Percentiles rank a stretch among this genome's conserved stretches.
phyloP scores from a whole-genome alignment of 2,329 filamentous ascomycete genomes.

The Colletotrichum lentis region DNA sequence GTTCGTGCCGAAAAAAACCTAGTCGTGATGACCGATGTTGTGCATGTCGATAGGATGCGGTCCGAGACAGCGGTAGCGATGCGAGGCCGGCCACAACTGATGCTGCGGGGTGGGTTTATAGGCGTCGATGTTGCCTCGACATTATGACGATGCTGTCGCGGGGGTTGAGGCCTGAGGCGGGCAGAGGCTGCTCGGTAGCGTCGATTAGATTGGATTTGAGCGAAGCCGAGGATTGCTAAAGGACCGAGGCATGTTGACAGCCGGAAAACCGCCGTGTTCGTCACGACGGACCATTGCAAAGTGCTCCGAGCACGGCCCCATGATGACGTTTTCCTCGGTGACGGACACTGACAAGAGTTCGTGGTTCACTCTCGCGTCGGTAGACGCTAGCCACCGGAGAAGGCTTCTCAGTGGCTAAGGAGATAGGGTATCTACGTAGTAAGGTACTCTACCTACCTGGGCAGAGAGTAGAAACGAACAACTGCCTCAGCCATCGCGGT shows the following conservation, averaged over 20 bases:
- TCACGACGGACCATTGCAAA: constrained; percentile 1
- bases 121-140: neutral
- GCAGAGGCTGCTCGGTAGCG: neutral
- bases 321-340: constrained; percentile 23
- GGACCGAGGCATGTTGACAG: constrained; percentile 6
- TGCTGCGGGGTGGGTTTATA: neutral
- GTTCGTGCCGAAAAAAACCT: neutral
- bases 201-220: neutral
- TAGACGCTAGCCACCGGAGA: neutral
- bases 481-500: constrained; percentile 8
- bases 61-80: constrained; percentile 22
- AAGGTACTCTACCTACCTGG: no score
- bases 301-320: constrained; percentile 21
- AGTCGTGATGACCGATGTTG: constrained; percentile 27
- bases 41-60: constrained; percentile 28
- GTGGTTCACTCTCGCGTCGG: neutral
- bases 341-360: neutral
- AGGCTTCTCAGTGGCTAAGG: neutral
- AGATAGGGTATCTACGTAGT: no score
- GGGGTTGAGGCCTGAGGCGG: neutral
- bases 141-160: neutral
- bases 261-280: constrained; percentile 6
- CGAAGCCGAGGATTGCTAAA: constrained; percentile 13
- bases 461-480: neutral
- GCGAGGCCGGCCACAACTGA: constrained; percentile 1